phyloP scores from a whole-genome alignment of 2,329 filamentous ascomycete genomes.

The Onygenales sp. region DNA sequence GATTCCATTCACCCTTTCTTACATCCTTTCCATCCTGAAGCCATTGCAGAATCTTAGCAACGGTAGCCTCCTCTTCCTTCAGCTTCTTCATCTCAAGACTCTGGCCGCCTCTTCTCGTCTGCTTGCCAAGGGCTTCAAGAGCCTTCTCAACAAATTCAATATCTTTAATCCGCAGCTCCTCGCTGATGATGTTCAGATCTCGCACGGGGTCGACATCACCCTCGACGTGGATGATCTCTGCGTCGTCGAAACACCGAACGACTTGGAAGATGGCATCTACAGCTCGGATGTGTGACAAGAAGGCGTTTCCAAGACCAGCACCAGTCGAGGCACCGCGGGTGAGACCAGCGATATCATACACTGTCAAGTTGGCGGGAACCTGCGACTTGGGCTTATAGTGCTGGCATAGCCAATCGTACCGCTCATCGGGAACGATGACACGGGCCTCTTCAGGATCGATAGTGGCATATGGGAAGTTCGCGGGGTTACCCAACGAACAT shows the following conservation, averaged over 20 bases:
- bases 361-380: slow-evolving; percentile 94
- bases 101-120: slow-evolving; percentile 88
- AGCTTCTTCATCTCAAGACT: slow-evolving; percentile 97
- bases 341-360: slow-evolving; percentile 97
- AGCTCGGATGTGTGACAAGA: slow-evolving; percentile 96
- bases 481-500: slow-evolving; percentile 92
- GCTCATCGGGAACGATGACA: slow-evolving; percentile 90
- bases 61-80: slow-evolving; percentile 84
- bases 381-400: slow-evolving; percentile 97
- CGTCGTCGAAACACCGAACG: slow-evolving; percentile 94
- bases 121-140: slow-evolving; percentile 83
- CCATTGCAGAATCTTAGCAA: slow-evolving; percentile 78
- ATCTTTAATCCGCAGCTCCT: slow-evolving; percentile 94
- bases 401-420: slow-evolving; percentile 89
- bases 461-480: slow-evolving; percentile 98
- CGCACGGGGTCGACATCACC: slow-evolving; percentile 93
- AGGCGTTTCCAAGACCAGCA: slow-evolving; percentile 93
- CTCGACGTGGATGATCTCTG: slow-evolving; percentile 98
- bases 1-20: slow-evolving; percentile 76
- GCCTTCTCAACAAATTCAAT: slow-evolving; percentile 98
- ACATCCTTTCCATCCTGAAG: slow-evolving; percentile 87
- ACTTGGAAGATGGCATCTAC: slow-evolving; percentile 98
- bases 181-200: slow-evolving; percentile 92
- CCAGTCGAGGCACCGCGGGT: slow-evolving; percentile 94
- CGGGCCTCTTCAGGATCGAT: slow-evolving; percentile 98